Base-by-base conservation (phyloP, 129 eudicot genomes). In the Calendula officinalis region DNA sequence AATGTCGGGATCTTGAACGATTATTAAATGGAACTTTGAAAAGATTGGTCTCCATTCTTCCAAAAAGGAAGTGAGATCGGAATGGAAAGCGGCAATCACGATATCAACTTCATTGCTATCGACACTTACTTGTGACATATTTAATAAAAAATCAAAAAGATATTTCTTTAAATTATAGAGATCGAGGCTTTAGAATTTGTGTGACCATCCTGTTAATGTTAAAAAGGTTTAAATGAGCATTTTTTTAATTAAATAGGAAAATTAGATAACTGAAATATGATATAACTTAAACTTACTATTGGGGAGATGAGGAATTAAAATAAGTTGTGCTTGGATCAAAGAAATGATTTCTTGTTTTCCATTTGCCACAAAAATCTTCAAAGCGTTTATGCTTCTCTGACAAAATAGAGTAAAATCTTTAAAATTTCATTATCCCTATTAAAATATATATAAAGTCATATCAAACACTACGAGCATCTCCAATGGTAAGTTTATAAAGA, bases 1-100 rank as follows among this genome's bases (percentile, higher is more conserved):
- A 27, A 94, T 89, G 40, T 85, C 95, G 3, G 95, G 99, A 71
- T 94, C 99, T 60, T 88, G 73, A 38, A 94, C 95, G 33, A 88
- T 83, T 60, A 94, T 94, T 74, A 88, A 75, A 79, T 94, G 99
- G 80, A 74, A 94, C 51, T 75, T 81, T 45, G 97, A 86, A 74
- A 92, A 83, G 15, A 92, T 38, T 8, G 92, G 78, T 47, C 83
- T 71, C 99, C 99, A 94, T 41, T 78, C 95, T 35, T 94, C 88
- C 88, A 94, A 42, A 75, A 88, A 94, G 16, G 90, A 77, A 48
- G 99, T 85, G 81, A 94, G 97, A 61, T 94, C 95, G 3, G 78
- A 54, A 42, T 76, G 85, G 50, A 94, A 73, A 15, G 97, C 99
- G 32, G 81, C 99, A 64, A 94, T 88, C 65, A 94, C 97, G 36